These are phyloP conservation scores for Saccharomyces hybrid DNA, from an alignment of 1,139 yeast species.

Conservation along the genomic window DNA sequence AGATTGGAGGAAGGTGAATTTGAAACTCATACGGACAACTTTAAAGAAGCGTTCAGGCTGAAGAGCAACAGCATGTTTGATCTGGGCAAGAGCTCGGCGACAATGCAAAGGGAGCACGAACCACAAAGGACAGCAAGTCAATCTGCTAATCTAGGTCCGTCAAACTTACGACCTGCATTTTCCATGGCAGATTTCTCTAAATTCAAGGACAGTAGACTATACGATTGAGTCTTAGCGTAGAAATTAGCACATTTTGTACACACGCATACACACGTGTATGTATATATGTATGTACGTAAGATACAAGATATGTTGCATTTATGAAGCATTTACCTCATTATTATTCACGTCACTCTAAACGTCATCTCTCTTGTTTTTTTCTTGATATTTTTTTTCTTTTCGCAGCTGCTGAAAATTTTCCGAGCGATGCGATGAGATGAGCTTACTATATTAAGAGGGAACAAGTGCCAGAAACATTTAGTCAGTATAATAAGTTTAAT, in stretches of 20 bases:
- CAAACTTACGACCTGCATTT: slow-evolving; percentile 20
- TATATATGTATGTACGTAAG: neutral
- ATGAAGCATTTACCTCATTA: neutral
- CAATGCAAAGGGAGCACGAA: neutral
- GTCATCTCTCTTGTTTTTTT: neutral
- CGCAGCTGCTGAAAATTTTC: slow-evolving; percentile 12
- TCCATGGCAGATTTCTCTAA: slow-evolving; percentile 28
- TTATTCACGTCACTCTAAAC: slow-evolving; percentile 1
- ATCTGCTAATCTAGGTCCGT: slow-evolving; percentile 4
- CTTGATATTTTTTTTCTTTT: neutral
- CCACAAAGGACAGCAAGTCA: slow-evolving; percentile 1
- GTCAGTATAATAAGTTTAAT: neutral
- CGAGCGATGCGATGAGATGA: slow-evolving; percentile 18
- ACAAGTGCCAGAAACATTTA: neutral
- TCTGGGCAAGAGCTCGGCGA: slow-evolving; percentile 7
- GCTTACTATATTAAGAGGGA: slow-evolving; percentile 3
- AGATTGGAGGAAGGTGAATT: slow-evolving; percentile 11
- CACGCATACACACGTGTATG: neutral
- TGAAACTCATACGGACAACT: slow-evolving; percentile 3
- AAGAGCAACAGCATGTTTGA: slow-evolving; percentile 28
- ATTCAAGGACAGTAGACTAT: slow-evolving; percentile 14
- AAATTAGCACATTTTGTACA: neutral
- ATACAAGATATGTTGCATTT: neutral
- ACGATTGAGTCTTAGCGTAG: slow-evolving; percentile 4
- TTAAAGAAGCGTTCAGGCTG: slow-evolving; percentile 15